Percentiles rank a stretch among this genome's conserved stretches.
These are phyloP conservation scores for Arthrobotrys sphaeroides DNA, from an alignment of 2,329 filamentous ascomycete species.

Conservation along the genomic window DNA sequence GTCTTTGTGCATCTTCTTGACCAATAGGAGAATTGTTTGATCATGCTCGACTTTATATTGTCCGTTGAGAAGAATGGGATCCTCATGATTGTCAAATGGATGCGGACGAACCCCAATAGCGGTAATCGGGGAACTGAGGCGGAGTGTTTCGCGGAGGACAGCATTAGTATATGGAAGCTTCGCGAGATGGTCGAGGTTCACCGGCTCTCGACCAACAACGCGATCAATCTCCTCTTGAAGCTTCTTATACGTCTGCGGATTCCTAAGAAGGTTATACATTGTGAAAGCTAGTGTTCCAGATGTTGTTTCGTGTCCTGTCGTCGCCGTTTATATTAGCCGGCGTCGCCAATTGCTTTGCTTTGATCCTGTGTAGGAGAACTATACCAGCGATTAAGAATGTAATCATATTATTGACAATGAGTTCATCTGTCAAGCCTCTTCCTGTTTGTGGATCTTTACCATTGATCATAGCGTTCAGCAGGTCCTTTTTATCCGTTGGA, in stretches of 20 bases:
- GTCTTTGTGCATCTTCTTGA: slow-evolving; percentile 70
- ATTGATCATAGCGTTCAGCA: slow-evolving; percentile 75
- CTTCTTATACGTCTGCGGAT: slow-evolving; percentile 69
- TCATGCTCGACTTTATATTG: slow-evolving; percentile 70
- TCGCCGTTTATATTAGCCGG: not conserved
- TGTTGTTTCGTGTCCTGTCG: slow-evolving; percentile 73
- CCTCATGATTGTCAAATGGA: slow-evolving; percentile 64
- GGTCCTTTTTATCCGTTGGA: slow-evolving; percentile 70
- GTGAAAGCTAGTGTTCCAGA: slow-evolving; percentile 73
- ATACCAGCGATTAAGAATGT: slow-evolving; percentile 74
- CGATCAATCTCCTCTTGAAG: slow-evolving; percentile 74
- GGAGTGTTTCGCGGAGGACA: slow-evolving; percentile 72
- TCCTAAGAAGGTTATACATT: slow-evolving; percentile 72
- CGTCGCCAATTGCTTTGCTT: not conserved
- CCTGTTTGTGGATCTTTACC: slow-evolving; percentile 75
- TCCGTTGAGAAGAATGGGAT: slow-evolving; percentile 66
- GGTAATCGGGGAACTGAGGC: slow-evolving; percentile 71
- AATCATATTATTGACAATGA: slow-evolving; percentile 75
- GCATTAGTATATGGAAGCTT: slow-evolving; percentile 74
- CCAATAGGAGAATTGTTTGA: slow-evolving; percentile 65
- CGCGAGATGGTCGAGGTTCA: slow-evolving; percentile 70
- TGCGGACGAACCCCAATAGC: slow-evolving; percentile 68
- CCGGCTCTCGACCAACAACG: slow-evolving; percentile 69
- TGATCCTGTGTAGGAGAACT: slow-evolving; percentile 29
- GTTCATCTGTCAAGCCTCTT: slow-evolving; percentile 70